Evolutionary conservation across 495 filamentous ascomycete genomes (phyloP).

Genomic region (Astrothelium macrocarpum): DNA sequence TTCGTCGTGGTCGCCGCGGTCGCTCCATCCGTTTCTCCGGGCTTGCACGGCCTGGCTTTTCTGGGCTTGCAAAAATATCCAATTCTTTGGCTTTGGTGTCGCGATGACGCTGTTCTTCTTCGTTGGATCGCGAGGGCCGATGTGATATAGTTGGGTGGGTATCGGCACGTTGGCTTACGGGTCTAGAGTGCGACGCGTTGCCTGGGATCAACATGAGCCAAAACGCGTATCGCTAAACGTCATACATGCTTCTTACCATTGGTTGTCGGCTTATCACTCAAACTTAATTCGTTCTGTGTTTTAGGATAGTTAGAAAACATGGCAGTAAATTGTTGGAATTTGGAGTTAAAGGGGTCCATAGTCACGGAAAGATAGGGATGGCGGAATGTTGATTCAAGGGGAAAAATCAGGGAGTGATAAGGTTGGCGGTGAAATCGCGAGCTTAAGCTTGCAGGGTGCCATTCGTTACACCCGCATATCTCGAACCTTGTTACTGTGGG

Average conservation of each 20-base stretch:
- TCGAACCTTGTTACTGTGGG: constrained; percentile 1
- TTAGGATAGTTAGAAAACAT: constrained; percentile 33
- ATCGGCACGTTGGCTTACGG: constrained; percentile 13
- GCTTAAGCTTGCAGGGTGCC: neutral
- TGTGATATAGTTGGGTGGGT: constrained; percentile 22
- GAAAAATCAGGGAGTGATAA: constrained; percentile 5
- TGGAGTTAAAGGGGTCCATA: constrained; percentile 24
- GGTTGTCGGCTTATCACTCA: constrained; percentile 25
- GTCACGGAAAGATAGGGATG: neutral
- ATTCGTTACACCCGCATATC: constrained; percentile 11
- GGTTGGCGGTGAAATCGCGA: neutral
- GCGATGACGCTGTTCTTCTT: constrained; percentile 36
- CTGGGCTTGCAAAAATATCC: constrained; percentile 47
- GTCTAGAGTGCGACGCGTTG: constrained; percentile 11
- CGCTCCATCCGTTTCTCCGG: constrained; percentile 4
- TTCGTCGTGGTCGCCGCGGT: constrained; percentile 56
- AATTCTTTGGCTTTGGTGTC: constrained; percentile 32
- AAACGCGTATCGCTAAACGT: neutral
- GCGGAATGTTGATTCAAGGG: too few relatives aligned
- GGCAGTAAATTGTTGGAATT: constrained; percentile 25
- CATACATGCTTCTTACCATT: constrained; percentile 17
- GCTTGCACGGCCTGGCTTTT: constrained; percentile 23
- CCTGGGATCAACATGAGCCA: neutral
- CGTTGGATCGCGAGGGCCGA: constrained; percentile 27
- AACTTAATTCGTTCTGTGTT: constrained; percentile 29